These are phyloP conservation scores for Monosporascus sp. DNA, from an alignment of 2,329 filamentous ascomycete genomes.

Conservation along the genomic window DNA sequence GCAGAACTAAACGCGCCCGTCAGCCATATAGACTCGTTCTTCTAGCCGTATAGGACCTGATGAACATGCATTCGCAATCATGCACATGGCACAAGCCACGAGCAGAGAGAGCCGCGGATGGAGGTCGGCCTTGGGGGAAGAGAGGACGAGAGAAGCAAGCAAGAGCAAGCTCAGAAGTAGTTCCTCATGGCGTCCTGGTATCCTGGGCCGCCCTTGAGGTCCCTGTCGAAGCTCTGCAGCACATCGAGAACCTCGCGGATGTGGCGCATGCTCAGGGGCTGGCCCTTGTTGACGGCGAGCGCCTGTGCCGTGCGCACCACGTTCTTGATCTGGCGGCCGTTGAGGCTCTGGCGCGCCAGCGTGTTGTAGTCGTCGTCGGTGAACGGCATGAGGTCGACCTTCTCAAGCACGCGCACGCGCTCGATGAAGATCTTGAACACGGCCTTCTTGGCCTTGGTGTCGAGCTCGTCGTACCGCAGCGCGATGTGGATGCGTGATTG, in stretches of 20 bases:
- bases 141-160: neutral
- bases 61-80: too few species aligned
- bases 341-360: conserved; percentile 60
- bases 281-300: conserved; percentile 69
- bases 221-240: conserved; percentile 73
- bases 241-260: conserved; percentile 80
- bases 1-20: too few species aligned
- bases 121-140: neutral
- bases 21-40: too few species aligned
- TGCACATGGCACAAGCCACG: too few species aligned
- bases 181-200: conserved; percentile 81
- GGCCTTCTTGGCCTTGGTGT: conserved; percentile 63
- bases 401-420: conserved; percentile 59
- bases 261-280: conserved; percentile 69
- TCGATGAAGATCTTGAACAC: conserved; percentile 84
- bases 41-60: too few species aligned
- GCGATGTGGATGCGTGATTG: conserved; percentile 84
- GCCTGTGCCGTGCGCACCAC: conserved; percentile 78
- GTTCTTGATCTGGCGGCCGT: conserved; percentile 76
- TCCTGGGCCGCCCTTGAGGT: conserved; percentile 74
- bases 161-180: conserved; percentile 48
- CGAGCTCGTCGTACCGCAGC: conserved; percentile 71
- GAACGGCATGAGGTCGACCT: conserved; percentile 53
- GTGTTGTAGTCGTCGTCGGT: conserved; percentile 60
- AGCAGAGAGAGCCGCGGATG: too few species aligned